Evolutionary conservation across 208 protist species (phyloP).

Genomic region (Endotrypanum monterogeii): DNA sequence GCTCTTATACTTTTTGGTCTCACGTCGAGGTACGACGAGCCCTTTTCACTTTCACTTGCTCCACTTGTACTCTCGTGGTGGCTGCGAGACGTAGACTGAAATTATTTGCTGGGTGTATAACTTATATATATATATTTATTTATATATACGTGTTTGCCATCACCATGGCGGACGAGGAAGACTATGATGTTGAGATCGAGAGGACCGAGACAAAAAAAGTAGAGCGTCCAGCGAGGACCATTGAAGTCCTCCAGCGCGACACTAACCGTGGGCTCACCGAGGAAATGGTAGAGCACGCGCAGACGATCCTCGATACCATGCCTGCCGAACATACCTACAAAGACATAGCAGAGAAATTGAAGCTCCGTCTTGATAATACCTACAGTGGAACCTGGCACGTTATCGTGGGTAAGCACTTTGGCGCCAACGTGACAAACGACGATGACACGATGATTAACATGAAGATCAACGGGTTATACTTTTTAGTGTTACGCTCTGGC

Average conservation of each 20-base stretch:
- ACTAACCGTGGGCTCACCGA: slow-evolving; percentile 53
- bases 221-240: slow-evolving; percentile 38
- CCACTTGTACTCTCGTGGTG: too few relatives aligned
- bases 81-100: too few relatives aligned
- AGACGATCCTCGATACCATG: slow-evolving; percentile 56
- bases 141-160: too few relatives aligned
- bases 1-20: too few relatives aligned
- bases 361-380: slow-evolving; percentile 64
- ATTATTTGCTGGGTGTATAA: too few relatives aligned
- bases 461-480: slow-evolving; percentile 74
- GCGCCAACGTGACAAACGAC: slow-evolving; percentile 87
- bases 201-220: slow-evolving; percentile 20
- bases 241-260: slow-evolving; percentile 62
- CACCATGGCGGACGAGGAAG: slow-evolving; percentile 62
- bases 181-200: slow-evolving; percentile 46
- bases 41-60: too few relatives aligned
- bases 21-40: too few relatives aligned
- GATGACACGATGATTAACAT: slow-evolving; percentile 83
- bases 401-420: slow-evolving; percentile 86
- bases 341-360: slow-evolving; percentile 68
- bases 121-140: too few relatives aligned
- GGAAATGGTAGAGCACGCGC: slow-evolving; percentile 69
- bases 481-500: slow-evolving; percentile 77
- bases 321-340: slow-evolving; percentile 61
- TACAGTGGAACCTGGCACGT: slow-evolving; percentile 84